phyloP scores from a whole-genome alignment of 106 monocot genomes.

The Acorus calamus region DNA sequence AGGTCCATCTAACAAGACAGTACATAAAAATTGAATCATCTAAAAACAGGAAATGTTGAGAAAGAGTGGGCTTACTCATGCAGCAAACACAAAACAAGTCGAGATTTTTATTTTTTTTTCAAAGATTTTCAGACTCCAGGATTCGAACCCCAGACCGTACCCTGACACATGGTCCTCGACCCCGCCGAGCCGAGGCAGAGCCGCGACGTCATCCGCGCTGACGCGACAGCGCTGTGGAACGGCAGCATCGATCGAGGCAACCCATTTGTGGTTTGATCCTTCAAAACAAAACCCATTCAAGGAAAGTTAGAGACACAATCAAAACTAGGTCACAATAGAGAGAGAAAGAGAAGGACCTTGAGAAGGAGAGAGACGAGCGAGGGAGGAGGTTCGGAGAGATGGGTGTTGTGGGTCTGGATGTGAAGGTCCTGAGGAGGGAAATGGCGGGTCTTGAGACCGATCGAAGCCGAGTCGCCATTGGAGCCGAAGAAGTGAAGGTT shows the following conservation, averaged over 20 bases:
- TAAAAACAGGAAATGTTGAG: no score
- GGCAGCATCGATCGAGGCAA: constrained; percentile 60
- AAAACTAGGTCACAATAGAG: neutral
- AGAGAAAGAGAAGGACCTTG: constrained; percentile 1
- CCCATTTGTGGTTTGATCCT: constrained; percentile 34
- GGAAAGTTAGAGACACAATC: neutral
- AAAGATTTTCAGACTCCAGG: constrained; percentile 65
- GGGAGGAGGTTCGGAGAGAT: constrained; percentile 2
- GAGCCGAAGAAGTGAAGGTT: neutral
- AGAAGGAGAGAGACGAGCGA: constrained; percentile 3
- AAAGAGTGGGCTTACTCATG: no score
- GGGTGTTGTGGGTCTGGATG: constrained; percentile 7
- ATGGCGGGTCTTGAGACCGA: constrained; percentile 41
- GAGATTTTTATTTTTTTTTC: no score
- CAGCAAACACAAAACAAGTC: no score
- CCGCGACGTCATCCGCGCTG: constrained; percentile 70
- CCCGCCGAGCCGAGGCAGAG: constrained; percentile 49
- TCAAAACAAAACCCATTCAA: neutral
- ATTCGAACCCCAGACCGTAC: constrained; percentile 79
- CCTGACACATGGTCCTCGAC: constrained; percentile 74
- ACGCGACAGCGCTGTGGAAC: constrained; percentile 84
- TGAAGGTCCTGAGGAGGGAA: constrained; percentile 35
- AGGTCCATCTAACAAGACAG: no score
- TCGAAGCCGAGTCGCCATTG: constrained; percentile 67
- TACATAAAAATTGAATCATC: no score